Evolutionary conservation across 2,329 filamentous ascomycete genomes (phyloP).

Genomic region (Raffaelea albimanens): DNA sequence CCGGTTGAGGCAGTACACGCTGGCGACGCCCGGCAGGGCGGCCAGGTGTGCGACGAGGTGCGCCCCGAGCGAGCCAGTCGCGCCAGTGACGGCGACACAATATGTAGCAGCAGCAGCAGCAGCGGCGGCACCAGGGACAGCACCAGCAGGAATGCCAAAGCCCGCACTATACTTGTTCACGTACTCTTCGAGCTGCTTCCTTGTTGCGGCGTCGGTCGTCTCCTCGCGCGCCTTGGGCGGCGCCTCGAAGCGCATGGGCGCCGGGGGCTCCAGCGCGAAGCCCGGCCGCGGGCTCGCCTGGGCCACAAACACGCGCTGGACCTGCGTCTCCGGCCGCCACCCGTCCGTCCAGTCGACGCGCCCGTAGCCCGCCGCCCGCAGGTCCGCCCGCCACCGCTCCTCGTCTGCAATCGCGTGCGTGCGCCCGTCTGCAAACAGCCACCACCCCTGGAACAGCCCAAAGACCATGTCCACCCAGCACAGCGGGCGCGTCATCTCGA

Average conservation of each 20-base stretch:
- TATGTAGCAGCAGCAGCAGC: too few species aligned
- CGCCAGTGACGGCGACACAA: slow-evolving; percentile 27
- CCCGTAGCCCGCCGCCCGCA: slow-evolving; percentile 16
- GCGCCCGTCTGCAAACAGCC: slow-evolving; percentile 24
- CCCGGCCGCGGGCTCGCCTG: slow-evolving; percentile 7
- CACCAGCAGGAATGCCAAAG: too few species aligned
- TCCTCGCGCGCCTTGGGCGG: background rate
- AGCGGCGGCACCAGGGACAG: too few species aligned
- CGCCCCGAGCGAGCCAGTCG: slow-evolving; percentile 27
- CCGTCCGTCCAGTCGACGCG: slow-evolving; percentile 22
- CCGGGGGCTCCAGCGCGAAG: background rate
- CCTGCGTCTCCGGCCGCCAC: slow-evolving; percentile 13
- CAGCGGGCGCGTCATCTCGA: slow-evolving; percentile 23
- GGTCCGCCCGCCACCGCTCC: slow-evolving; percentile 12
- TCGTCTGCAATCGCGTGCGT: slow-evolving; percentile 9
- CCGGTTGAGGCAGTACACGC: slow-evolving; percentile 37
- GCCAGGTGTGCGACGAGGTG: slow-evolving; percentile 24
- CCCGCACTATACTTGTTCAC: background rate
- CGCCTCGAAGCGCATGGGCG: background rate
- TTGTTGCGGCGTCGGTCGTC: background rate
- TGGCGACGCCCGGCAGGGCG: slow-evolving; percentile 15
- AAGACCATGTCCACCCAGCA: slow-evolving; percentile 25
- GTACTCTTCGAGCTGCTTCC: background rate
- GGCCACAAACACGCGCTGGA: slow-evolving; percentile 21
- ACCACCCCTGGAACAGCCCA: slow-evolving; percentile 29